phyloP scores from a whole-genome alignment of 306 rosid genomes.

The Chamaecrista fasciculata region DNA sequence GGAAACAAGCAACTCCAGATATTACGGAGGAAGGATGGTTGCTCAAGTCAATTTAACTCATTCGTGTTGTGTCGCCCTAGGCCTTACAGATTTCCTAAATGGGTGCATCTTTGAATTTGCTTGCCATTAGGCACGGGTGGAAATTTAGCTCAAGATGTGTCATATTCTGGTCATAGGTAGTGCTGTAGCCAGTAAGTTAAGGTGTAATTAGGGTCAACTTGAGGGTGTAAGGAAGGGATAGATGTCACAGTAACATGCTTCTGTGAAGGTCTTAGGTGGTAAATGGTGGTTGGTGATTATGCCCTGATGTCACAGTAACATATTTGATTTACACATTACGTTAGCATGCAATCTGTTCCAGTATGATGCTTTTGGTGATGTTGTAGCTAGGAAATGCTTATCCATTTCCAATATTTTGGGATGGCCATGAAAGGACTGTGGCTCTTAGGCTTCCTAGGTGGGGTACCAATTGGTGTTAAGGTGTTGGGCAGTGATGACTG shows the following conservation, averaged over 20 bases:
- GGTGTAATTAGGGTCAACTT: neutral
- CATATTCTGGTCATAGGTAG: slow-evolving; percentile 7
- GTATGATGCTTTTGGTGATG: neutral
- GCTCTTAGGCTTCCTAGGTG: neutral
- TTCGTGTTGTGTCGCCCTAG: neutral
- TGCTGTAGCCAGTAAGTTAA: neutral
- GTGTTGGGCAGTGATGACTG: slow-evolving; percentile 15
- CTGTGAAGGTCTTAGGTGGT: slow-evolving; percentile 1
- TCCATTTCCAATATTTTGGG: slow-evolving; percentile 13
- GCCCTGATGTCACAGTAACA: neutral
- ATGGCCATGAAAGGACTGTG: slow-evolving; percentile 17
- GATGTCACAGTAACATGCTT: neutral
- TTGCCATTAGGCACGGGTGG: neutral
- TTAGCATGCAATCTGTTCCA: neutral
- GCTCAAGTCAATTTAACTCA: neutral
- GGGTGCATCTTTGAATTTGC: slow-evolving; percentile 8
- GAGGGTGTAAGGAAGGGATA: neutral
- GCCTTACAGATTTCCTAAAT: neutral
- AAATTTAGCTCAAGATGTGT: slow-evolving; percentile 3
- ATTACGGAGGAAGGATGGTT: neutral
- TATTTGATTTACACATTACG: neutral
- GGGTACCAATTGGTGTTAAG: neutral
- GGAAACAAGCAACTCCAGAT: neutral
- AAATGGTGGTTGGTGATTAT: slow-evolving; percentile 2
- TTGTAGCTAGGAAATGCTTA: neutral